phyloP scores from a whole-genome alignment of 306 rosid genomes.

The Rosa lucieae region DNA sequence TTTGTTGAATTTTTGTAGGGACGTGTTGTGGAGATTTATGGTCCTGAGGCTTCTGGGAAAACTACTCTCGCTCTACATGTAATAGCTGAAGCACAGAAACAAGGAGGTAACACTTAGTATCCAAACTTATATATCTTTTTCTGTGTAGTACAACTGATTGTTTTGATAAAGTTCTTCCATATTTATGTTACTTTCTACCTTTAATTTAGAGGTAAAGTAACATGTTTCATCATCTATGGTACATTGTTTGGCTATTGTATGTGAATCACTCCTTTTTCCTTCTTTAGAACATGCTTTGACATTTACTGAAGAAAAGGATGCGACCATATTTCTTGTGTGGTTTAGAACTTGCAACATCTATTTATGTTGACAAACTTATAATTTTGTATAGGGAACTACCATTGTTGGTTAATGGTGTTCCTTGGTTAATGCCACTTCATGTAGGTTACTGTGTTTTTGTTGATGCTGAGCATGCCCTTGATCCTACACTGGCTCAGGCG shows the following conservation, averaged over 20 bases:
- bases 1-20: constrained; percentile 53
- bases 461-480: constrained; percentile 97
- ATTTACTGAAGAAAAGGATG: background rate
- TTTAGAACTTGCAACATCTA: background rate
- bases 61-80: constrained; percentile 88
- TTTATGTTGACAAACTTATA: background rate
- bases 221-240: background rate
- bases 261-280: background rate
- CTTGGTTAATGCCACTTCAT: constrained; percentile 23
- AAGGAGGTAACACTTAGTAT: constrained; percentile 56
- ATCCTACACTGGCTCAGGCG: constrained; percentile 71
- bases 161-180: background rate
- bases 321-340: background rate
- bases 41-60: constrained; percentile 96
- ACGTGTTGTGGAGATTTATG: constrained; percentile 88
- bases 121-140: background rate
- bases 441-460: constrained; percentile 79
- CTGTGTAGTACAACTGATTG: background rate
- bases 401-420: constrained; percentile 9
- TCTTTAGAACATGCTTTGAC: background rate
- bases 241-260: constrained; percentile 5
- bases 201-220: background rate
- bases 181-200: background rate
- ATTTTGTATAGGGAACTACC: constrained; percentile 12
- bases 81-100: constrained; percentile 91